These are phyloP conservation scores for Lineolata rhizophorae DNA, from an alignment of 495 filamentous ascomycete genomes.

Conservation along the genomic window DNA sequence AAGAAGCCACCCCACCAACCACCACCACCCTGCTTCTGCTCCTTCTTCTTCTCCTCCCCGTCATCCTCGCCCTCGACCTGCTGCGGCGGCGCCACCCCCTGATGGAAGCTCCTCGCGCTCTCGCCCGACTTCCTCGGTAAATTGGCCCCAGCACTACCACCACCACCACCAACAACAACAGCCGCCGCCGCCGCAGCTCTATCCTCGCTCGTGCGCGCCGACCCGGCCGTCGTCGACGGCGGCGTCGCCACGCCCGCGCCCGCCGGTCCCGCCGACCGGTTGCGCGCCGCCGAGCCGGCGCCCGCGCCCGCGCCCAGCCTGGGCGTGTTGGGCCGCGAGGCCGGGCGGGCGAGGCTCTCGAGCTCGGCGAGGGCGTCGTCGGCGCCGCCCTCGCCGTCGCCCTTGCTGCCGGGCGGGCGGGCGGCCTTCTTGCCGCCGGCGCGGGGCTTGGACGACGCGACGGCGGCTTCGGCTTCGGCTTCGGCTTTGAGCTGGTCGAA, in stretches of 20 bases:
- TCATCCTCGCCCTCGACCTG: conserved; percentile 4
- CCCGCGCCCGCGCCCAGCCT: conserved; percentile 17
- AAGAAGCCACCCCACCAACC: conserved; percentile 89
- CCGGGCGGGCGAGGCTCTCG: conserved; percentile 24
- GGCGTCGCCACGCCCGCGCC: conserved; percentile 34
- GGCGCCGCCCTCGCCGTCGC: conserved; percentile 24
- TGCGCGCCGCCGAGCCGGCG: conserved; percentile 35
- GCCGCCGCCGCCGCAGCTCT: conserved; percentile 21
- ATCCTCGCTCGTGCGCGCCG: conserved; percentile 31
- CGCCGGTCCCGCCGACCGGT: conserved; percentile 26
- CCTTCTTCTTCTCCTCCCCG: neutral
- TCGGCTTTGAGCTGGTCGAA: conserved; percentile 44
- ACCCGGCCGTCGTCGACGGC: conserved; percentile 23
- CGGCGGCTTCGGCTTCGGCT: conserved; percentile 18
- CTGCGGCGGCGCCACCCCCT: conserved; percentile 22
- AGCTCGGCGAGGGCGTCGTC: conserved; percentile 71
- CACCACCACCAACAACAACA: too few relatives aligned
- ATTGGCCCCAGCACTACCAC: too few relatives aligned
- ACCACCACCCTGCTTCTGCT: conserved; percentile 22
- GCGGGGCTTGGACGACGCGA: conserved; percentile 7
- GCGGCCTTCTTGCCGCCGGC: conserved; percentile 20
- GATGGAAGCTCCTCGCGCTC: conserved; percentile 43
- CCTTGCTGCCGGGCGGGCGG: conserved; percentile 1
- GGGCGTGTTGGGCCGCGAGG: conserved; percentile 65
- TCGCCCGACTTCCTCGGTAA: conserved; percentile 52